Percentiles rank a stretch among this genome's conserved stretches.
Conservation (phyloP, 805 yeast genomes). For the Candida endomychidarum region DNA sequence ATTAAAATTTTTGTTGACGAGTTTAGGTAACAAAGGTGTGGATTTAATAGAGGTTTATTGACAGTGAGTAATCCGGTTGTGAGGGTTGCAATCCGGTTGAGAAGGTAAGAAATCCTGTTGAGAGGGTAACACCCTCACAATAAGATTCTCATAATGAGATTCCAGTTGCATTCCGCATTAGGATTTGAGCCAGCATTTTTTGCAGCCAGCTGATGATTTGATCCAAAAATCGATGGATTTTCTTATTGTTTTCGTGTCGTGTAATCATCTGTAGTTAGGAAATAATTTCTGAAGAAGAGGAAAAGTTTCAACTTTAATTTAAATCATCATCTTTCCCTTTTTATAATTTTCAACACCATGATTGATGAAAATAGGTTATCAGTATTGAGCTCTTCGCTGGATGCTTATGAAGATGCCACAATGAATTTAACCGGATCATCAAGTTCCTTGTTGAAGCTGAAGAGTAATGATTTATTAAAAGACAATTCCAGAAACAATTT, state of each 20-base stretch:
- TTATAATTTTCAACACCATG: background rate
- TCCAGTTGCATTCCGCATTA: no score
- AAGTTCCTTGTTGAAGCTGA: conserved; percentile 14
- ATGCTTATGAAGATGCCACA: conserved; percentile 15
- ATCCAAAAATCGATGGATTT: no score
- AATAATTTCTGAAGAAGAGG: no score
- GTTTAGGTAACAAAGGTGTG: conserved; percentile 1
- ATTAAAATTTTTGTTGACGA: conserved; percentile 4
- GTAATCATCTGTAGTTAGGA: no score
- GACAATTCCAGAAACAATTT: no score
- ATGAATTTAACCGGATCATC: conserved; percentile 13
- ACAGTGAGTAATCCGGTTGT: background rate
- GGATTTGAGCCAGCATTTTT: background rate
- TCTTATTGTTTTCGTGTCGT: no score
- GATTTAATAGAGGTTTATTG: background rate
- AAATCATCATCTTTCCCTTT: no score
- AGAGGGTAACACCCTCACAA: no score
- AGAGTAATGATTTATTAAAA: conserved; percentile 11
- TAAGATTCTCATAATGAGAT: background rate
- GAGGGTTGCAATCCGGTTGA: background rate
- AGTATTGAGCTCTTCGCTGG: conserved; percentile 6
- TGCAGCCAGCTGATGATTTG: conserved; percentile 1
- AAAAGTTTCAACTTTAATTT: no score
- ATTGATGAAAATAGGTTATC: conserved; percentile 2
- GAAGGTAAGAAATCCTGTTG: no score